Percentiles rank a stretch among this genome's conserved stretches.
Evolutionary conservation across 768 basidiomycete genomes (phyloP).

Genomic region (Polyporus arcularius): DNA sequence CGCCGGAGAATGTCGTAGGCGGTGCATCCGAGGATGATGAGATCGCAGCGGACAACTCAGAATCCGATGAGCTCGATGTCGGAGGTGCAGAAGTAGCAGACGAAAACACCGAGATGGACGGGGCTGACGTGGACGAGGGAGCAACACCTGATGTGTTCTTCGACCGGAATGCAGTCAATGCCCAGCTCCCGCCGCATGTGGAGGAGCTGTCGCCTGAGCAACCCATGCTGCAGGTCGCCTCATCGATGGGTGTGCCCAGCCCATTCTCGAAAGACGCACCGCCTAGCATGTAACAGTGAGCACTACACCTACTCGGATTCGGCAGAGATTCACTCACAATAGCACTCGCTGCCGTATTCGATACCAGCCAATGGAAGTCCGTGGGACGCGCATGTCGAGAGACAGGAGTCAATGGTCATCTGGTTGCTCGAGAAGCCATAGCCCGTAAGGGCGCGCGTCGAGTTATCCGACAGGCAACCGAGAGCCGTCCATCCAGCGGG

Average conservation of each 20-base stretch:
- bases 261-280: constrained; percentile 22
- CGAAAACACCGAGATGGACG: no score
- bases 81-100: no score
- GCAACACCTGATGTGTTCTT: background rate
- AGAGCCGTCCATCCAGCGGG: constrained; percentile 19
- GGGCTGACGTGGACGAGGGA: no score
- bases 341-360: constrained; percentile 35
- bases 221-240: constrained; percentile 21
- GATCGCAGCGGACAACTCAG: no score
- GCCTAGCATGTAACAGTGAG: constrained; percentile 4
- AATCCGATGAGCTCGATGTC: no score
- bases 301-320: background rate
- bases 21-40: no score
- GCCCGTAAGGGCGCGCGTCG: constrained; percentile 24
- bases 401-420: constrained; percentile 34
- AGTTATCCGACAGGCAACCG: constrained; percentile 25
- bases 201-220: constrained; percentile 12
- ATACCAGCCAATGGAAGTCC: constrained; percentile 35
- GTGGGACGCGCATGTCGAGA: constrained; percentile 29
- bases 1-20: background rate
- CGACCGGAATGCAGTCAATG: constrained; percentile 16
- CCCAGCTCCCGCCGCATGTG: constrained; percentile 23
- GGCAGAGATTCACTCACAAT: constrained; percentile 24
- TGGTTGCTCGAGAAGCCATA: constrained; percentile 19
- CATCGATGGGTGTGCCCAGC: constrained; percentile 13